Conservation (phyloP, 1,139 yeast species). For the Magnusiomyces clavatus region DNA sequence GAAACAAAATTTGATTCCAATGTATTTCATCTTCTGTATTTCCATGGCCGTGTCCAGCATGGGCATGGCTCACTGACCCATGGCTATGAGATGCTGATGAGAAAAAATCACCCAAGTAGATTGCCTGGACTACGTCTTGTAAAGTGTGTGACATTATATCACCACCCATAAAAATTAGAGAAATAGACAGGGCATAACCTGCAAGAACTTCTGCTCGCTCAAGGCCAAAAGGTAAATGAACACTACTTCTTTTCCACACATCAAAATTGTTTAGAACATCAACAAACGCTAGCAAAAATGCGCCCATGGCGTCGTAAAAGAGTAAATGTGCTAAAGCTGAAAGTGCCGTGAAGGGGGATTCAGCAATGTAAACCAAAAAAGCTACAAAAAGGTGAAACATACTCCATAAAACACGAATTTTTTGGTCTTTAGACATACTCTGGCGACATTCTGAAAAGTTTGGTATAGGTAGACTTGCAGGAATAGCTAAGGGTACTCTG, state of each 20-base stretch:
- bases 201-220: constrained; percentile 81
- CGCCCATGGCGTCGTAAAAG: constrained; percentile 80
- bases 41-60: constrained; percentile 30
- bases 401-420: constrained; percentile 58
- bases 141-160: constrained; percentile 78
- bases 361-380: constrained; percentile 48
- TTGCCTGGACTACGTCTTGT: constrained; percentile 58
- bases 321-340: constrained; percentile 80
- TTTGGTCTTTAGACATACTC: constrained; percentile 49
- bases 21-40: constrained; percentile 12
- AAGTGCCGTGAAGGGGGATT: constrained; percentile 50
- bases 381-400: constrained; percentile 51
- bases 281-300: constrained; percentile 60
- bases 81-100: constrained; percentile 30
- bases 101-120: constrained; percentile 35
- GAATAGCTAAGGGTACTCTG: constrained; percentile 60
- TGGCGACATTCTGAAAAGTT: constrained; percentile 52
- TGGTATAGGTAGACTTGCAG: constrained; percentile 78
- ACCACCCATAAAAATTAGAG: constrained; percentile 82
- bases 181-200: constrained; percentile 80
- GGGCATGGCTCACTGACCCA: constrained; percentile 48
- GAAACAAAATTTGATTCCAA: constrained; percentile 22
- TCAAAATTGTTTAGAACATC: constrained; percentile 82
- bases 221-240: constrained; percentile 84
- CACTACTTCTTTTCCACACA: constrained; percentile 80